Conservation (phyloP, 495 filamentous ascomycete species). For the Jackrogersella multiformis region DNA sequence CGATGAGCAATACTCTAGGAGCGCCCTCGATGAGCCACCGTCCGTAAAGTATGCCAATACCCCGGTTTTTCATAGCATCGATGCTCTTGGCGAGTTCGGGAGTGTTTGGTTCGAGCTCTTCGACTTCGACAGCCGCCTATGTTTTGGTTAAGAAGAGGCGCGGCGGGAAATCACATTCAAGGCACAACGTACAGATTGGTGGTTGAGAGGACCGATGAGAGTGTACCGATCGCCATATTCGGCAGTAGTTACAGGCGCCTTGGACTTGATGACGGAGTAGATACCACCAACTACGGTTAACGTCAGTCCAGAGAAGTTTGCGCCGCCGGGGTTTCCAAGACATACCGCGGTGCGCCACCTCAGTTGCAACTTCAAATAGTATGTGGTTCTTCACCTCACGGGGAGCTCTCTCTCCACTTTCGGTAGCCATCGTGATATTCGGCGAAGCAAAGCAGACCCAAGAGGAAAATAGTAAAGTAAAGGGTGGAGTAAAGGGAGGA, state of each 20-base stretch:
- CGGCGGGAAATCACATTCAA: neutral
- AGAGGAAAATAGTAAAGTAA: neutral
- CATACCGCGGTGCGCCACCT: slow-evolving; percentile 93
- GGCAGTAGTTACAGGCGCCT: slow-evolving; percentile 95
- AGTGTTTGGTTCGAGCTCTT: slow-evolving; percentile 85
- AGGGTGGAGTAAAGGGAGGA: neutral
- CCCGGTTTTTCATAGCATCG: slow-evolving; percentile 86
- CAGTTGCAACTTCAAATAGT: slow-evolving; percentile 94
- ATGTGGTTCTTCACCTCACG: slow-evolving; percentile 62
- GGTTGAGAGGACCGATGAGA: slow-evolving; percentile 92
- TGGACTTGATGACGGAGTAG: slow-evolving; percentile 98
- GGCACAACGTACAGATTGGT: slow-evolving; percentile 72
- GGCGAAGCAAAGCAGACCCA: neutral
- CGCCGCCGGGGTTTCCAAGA: slow-evolving; percentile 19
- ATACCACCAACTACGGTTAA: slow-evolving; percentile 85
- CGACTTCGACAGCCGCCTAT: slow-evolving; percentile 93
- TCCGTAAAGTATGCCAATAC: slow-evolving; percentile 90
- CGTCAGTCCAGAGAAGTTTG: slow-evolving; percentile 15
- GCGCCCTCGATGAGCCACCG: slow-evolving; percentile 98
- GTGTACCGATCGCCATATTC: slow-evolving; percentile 99
- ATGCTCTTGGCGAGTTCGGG: slow-evolving; percentile 84
- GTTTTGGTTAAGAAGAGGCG: slow-evolving; percentile 28
- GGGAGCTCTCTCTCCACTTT: slow-evolving; percentile 48
- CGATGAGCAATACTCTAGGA: slow-evolving; percentile 90
- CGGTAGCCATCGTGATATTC: slow-evolving; percentile 43